A percentile compares a stretch with the other conserved stretches of the same genome.
phyloP scores from a whole-genome alignment of 345 rosid genomes.

The Xanthoceras sorbifolium region DNA sequence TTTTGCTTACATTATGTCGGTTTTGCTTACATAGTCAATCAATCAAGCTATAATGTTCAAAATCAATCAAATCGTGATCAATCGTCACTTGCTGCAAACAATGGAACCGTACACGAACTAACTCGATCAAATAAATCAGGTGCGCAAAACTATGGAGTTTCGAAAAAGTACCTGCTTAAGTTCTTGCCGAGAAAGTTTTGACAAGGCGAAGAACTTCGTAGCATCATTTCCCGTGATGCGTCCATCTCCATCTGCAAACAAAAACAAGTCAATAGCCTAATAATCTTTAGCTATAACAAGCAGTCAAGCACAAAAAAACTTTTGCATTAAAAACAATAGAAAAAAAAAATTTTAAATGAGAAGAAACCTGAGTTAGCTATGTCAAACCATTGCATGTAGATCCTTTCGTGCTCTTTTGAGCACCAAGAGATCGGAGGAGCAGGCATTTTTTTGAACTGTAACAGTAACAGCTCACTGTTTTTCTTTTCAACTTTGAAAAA shows the following conservation, averaged over 20 bases:
- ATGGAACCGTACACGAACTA: background rate
- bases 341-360: no score
- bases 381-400: conserved; percentile 81
- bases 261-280: background rate
- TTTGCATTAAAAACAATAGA: no score
- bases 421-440: conserved; percentile 39
- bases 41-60: background rate
- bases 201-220: conserved; percentile 73
- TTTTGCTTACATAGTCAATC: background rate
- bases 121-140: background rate
- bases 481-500: background rate
- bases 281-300: background rate
- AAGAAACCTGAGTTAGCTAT: conserved; percentile 75
- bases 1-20: background rate
- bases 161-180: conserved; percentile 70
- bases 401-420: conserved; percentile 69
- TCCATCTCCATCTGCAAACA: conserved; percentile 70
- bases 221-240: conserved; percentile 83
- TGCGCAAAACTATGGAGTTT: background rate
- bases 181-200: conserved; percentile 84
- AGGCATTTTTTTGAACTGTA: conserved; percentile 19
- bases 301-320: background rate
- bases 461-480: conserved; percentile 13
- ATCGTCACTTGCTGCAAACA: background rate
- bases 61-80: background rate